phyloP scores from a whole-genome alignment of 148 eudicot genomes.

The Vaccinium myrtillus region DNA sequence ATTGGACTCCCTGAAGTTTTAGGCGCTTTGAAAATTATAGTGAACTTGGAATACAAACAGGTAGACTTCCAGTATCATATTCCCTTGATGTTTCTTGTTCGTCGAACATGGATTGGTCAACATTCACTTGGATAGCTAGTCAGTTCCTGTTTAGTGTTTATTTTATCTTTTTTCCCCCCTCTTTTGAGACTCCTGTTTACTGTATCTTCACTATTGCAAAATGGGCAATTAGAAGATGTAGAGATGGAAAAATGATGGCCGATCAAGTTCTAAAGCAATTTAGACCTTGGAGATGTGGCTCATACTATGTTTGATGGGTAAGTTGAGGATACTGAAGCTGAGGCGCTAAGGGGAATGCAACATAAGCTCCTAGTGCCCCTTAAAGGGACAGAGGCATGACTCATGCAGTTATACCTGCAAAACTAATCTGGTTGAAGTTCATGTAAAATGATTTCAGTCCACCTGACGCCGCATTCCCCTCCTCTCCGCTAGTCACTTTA shows the following conservation, averaged over 20 bases:
- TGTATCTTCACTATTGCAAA: background rate
- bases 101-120: background rate
- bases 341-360: background rate
- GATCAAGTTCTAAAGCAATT: background rate
- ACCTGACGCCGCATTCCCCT: background rate
- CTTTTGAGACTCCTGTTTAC: background rate
- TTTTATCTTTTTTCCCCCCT: no score
- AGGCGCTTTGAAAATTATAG: background rate
- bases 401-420: background rate
- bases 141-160: no score
- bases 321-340: background rate
- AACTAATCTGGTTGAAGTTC: background rate
- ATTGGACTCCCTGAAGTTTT: background rate
- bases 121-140: background rate
- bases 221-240: background rate
- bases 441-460: background rate
- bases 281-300: background rate
- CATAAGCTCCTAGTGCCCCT: background rate
- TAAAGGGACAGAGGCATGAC: background rate
- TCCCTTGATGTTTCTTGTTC: background rate
- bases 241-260: background rate
- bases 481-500: background rate
- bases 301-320: background rate
- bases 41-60: background rate
- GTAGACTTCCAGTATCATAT: background rate